Evolutionary conservation across 169 alveolate species (phyloP).

Genomic region (Plasmodium sp.): DNA sequence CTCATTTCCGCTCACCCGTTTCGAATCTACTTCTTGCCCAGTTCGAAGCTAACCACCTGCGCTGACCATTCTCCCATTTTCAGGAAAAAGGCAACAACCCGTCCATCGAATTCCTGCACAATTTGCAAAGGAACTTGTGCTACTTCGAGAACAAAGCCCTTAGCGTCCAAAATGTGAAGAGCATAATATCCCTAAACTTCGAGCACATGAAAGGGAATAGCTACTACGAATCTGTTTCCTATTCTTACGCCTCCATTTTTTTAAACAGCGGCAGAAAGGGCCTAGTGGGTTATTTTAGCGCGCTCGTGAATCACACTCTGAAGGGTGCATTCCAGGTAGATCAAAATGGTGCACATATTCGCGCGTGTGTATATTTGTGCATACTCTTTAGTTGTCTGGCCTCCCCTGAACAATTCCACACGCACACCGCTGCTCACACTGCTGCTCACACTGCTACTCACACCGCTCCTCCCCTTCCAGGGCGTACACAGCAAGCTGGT

Average conservation of each 20-base stretch:
- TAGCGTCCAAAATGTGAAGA: slow-evolving; percentile 58
- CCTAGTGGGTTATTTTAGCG: slow-evolving; percentile 49
- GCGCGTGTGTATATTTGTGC: neutral
- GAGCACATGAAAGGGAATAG: slow-evolving; percentile 37
- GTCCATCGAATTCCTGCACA: slow-evolving; percentile 47
- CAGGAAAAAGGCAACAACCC: slow-evolving; percentile 54
- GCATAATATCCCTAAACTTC: slow-evolving; percentile 39
- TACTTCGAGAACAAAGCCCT: slow-evolving; percentile 46
- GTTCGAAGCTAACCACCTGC: neutral
- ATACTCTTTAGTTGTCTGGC: neutral
- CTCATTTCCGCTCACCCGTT: neutral
- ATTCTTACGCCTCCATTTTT: slow-evolving; percentile 37
- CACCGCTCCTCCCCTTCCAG: neutral
- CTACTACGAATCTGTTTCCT: slow-evolving; percentile 15
- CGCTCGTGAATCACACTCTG: slow-evolving; percentile 32
- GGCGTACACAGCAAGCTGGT: slow-evolving; percentile 40
- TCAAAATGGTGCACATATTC: neutral
- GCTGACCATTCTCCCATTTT: neutral
- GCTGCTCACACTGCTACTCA: too few relatives aligned
- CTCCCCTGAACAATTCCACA: neutral
- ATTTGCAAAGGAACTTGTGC: slow-evolving; percentile 67
- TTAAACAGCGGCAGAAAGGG: slow-evolving; percentile 29
- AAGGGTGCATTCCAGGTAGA: slow-evolving; percentile 25
- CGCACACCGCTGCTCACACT: neutral
- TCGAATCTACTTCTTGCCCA: neutral